phyloP scores from a whole-genome alignment of 2,329 filamentous ascomycete genomes.

The Zymoseptoria passerinii region DNA sequence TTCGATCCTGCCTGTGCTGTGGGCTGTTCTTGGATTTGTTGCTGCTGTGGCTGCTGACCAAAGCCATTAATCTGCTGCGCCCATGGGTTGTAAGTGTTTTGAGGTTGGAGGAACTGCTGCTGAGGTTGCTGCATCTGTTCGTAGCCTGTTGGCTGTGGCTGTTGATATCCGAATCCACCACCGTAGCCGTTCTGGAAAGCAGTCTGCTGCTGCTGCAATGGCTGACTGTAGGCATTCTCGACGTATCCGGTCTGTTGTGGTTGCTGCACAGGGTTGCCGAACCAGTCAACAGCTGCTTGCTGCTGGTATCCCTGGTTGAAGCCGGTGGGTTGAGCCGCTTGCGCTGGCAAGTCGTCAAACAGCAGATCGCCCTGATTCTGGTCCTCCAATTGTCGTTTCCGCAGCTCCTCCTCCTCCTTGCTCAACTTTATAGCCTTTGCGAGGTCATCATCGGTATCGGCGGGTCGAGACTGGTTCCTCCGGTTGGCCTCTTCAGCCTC shows the following conservation, averaged over 20 bases:
- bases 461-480: slow-evolving; percentile 40
- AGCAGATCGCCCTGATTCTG: slow-evolving; percentile 68
- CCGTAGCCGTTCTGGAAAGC: slow-evolving; percentile 62
- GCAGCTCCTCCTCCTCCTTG: slow-evolving; percentile 83
- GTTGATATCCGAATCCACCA: slow-evolving; percentile 52
- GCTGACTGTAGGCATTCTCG: slow-evolving; percentile 64
- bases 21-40: slow-evolving; percentile 50
- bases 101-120: slow-evolving; percentile 47
- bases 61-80: slow-evolving; percentile 46
- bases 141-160: slow-evolving; percentile 59
- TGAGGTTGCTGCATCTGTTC: slow-evolving; percentile 51
- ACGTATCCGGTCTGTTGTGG: slow-evolving; percentile 54
- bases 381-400: slow-evolving; percentile 77
- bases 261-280: slow-evolving; percentile 72
- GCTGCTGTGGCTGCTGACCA: slow-evolving; percentile 42
- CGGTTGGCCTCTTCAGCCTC: slow-evolving; percentile 85
- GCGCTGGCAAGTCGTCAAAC: slow-evolving; percentile 71
- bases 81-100: slow-evolving; percentile 50
- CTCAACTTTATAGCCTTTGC: slow-evolving; percentile 93
- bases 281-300: slow-evolving; percentile 92
- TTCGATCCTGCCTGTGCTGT: slow-evolving; percentile 72
- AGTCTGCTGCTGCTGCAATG: slow-evolving; percentile 52
- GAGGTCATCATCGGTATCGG: slow-evolving; percentile 70
- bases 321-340: slow-evolving; percentile 64
- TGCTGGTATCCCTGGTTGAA: slow-evolving; percentile 98